Evolutionary conservation across 306 rosid species (phyloP), one percentile per base, ranked within the genome.

Genomic region (Sindora glabra): DNA sequence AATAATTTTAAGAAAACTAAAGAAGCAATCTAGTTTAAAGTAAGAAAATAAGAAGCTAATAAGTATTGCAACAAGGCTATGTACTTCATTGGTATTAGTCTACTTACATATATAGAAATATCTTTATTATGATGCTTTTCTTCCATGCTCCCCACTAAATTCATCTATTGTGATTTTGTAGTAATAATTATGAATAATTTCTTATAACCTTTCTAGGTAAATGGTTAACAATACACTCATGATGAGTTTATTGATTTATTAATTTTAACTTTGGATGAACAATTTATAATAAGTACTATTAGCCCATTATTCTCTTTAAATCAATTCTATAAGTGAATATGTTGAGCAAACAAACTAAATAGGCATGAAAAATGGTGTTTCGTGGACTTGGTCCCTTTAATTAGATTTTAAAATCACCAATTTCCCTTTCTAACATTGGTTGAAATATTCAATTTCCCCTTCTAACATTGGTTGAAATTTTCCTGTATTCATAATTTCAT

Each of bases 161-260:
- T 24, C 14, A 25, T 36, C 6, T 25, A 44, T 5, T 45, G 13
- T 13, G 7, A 6, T 14, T 55, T 36, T 59, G 97, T 5, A 87
- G 96, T 74, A 90, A 90, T 73, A 95, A 90, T 55, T 90, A 82
- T 90, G 19, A 87, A 90, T 82, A 90, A 87, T 64, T 90, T 67
- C 86, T 68, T 90, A 73, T 94, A 90, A 23, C 94, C 97, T 14
- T 90, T 90, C 56, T 51, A 84, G 71, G 42, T 94, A 10, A 90
- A 78, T 70, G 70, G 82, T n/a, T 95, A 87, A 59, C 86, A 82
- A 62, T 90, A 90, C 74, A 84, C 96, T 1, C 77, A 79, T 21
- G 96, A 87, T 2, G 96, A 90, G 36, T 84, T 90, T 25, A 25
- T 71, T 17, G 77, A 73, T 2, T 84, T 89, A 39, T 68, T 89